Base-by-base conservation (phyloP, 2,329 filamentous ascomycete species). In the Xylaria polymorpha region DNA sequence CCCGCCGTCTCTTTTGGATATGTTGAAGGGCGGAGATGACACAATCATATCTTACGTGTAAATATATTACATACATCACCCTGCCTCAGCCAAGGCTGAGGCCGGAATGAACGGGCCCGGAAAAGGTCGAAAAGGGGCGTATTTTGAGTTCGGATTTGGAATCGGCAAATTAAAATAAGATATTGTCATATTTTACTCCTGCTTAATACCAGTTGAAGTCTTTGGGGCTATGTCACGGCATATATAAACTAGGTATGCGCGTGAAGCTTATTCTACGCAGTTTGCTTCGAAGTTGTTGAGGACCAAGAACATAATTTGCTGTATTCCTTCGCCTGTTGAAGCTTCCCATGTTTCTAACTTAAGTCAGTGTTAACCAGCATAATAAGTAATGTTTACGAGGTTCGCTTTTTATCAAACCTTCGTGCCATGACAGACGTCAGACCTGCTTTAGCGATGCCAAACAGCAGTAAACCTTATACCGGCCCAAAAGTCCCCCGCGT, bases 121-220 rank as follows among this genome's bases (percentile, higher is more conserved):
- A 68, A 15, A 51, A 32, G 35, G 44, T 29, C 61, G 70, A 64
- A 71, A 55, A 22, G 15, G 35, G 39, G 53, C 44, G 41, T 37
- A 53, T 50, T 60, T 66, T 60, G 43, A 32, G 43, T 44, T 20
- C 22, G 39, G 14, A 39, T 22, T 59, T 55, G 51, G 50, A 50
- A 39, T 62, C 51, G 35, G 43, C 18, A 46, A 37, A 15, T 3
- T 15, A 51, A 57, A 55, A 46, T 20, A 58, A 51, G 25, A 48
- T 41, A n/a, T 20, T 39, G 43, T 41, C 29, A 50, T 35, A 35
- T 50, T 37, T 32, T 35, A 51, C 35, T 15, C 12, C 9, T 20
- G 41, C 56, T 32, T 37, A 10, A 10, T 44, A 14, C 15, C 25
- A 29, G 25, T 29, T 29, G 25, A 29, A 29, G 25, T 3, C 25